phyloP scores from a whole-genome alignment of 78 protist genomes.

The Emiliania huxleyi region DNA sequence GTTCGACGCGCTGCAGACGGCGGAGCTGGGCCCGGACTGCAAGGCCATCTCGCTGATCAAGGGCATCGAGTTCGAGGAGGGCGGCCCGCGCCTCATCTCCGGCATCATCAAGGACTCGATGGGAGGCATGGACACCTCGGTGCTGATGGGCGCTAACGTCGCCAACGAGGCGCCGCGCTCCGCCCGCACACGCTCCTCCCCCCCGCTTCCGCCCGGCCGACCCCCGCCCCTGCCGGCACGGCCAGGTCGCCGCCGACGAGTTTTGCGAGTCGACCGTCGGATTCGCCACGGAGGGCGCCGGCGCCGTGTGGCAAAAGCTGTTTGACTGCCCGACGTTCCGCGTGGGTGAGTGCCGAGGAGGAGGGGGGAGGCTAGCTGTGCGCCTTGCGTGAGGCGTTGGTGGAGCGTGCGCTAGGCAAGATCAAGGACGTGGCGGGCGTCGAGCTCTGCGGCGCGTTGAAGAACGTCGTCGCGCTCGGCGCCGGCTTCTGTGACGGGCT shows the following conservation, averaged over 20 bases:
- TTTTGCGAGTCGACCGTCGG: constrained; percentile 75
- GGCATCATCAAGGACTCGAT: background rate
- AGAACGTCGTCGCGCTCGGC: constrained; percentile 74
- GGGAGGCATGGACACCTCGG: constrained; percentile 24
- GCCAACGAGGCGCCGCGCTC: constrained; percentile 53
- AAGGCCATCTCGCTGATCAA: constrained; percentile 68
- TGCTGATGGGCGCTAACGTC: constrained; percentile 74
- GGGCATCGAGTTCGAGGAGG: constrained; percentile 31
- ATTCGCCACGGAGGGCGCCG: background rate
- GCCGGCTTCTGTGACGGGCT: constrained; percentile 76
- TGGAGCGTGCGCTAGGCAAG: no score
- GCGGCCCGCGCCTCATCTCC: constrained; percentile 49
- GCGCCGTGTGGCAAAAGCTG: background rate
- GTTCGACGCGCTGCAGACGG: background rate
- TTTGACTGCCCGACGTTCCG: constrained; percentile 52
- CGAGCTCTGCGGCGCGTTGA: constrained; percentile 75
- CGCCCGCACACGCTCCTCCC: no score
- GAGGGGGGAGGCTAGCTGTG: no score
- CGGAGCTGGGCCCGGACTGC: background rate
- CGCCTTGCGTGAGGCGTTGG: no score
- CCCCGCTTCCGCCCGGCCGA: no score
- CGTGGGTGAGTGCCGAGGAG: no score
- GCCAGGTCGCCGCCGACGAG: constrained; percentile 48
- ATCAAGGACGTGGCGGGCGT: constrained; percentile 35
- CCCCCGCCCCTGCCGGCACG: no score